Evolutionary conservation across 192 early-diverging fungal species (phyloP), one percentile per base, ranked within the genome.

Genomic region (Powellomyces hirtus): DNA sequence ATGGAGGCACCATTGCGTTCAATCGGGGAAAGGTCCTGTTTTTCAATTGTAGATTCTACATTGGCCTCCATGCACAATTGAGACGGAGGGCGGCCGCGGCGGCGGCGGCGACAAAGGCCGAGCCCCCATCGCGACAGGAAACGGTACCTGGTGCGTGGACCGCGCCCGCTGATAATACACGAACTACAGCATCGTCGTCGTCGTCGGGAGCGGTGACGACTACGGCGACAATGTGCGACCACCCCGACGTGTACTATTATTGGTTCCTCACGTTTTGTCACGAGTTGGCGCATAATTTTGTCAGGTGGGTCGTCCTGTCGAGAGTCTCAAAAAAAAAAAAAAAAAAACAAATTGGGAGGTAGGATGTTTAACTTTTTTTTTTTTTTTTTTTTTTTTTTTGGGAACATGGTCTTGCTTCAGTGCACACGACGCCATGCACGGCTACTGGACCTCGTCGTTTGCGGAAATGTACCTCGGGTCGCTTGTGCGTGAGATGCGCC

Each of bases 191-290:
- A 31, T 22, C 2, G 27, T 7, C 20, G 27, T 6, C 27, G 7
- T 5, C n/a, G 10, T 8, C 10, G 40, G 40, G 40, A 18, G 26
- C 46, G 14, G 46, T 49, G 31, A n/a, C n/a, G n/a, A n/a, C n/a
- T n/a, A n/a, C n/a, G n/a, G n/a, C n/a, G n/a, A n/a, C n/a, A n/a
- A n/a, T n/a, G n/a, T n/a, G n/a, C n/a, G 53, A 56, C 14, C 11
- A 70, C 1, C 37, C 55, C 8, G 81, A 83, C 20, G 58, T 71
- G 6, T 79, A 75, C 38, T 79, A 87, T 50, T 92, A 92, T 72
- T 94, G 94, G 94, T 96, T 91, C 68, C 87, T 94, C 81, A 87
- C 82, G 4, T 75, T 83, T 42, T 89, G 89, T 55, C 94, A 96
- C 74, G 94, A 93, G 75, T 73, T 96, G 45, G 91, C 82, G 2